Percentiles rank a stretch among this genome's conserved stretches.
These are phyloP conservation scores for Clitoria ternatea DNA, from an alignment of 306 rosid genomes.

Conservation along the genomic window DNA sequence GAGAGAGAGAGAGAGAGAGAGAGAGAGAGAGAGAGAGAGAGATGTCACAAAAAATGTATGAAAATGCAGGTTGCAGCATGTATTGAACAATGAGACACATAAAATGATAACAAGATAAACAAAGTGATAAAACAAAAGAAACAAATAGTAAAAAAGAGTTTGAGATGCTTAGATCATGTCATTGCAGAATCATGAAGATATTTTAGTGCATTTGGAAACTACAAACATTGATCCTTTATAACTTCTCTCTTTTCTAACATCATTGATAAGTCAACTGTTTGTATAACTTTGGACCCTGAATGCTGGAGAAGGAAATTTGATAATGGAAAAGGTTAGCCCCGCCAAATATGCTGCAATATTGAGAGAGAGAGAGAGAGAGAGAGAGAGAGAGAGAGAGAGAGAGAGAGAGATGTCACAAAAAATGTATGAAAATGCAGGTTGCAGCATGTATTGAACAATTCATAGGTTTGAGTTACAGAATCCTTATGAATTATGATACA, in stretches of 20 bases:
- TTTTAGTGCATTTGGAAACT: background rate
- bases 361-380: background rate
- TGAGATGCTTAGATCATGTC: slow-evolving; percentile 10
- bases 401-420: background rate
- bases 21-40: no score
- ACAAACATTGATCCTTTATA: background rate
- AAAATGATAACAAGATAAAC: no score
- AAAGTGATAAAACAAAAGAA: no score
- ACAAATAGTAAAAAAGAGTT: no score
- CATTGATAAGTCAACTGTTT: slow-evolving; percentile 4
- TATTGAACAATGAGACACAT: background rate
- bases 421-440: background rate
- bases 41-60: background rate
- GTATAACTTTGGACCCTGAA: background rate
- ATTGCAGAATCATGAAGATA: background rate
- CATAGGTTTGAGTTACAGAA: slow-evolving; percentile 6
- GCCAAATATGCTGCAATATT: background rate
- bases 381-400: slow-evolving; percentile 5
- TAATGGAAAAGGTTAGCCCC: background rate
- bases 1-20: no score
- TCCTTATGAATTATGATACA: background rate
- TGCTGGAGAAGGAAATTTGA: background rate
- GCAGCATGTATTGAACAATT: slow-evolving; percentile 1
- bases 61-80: background rate
- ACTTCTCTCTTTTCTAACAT: background rate